These are phyloP conservation scores for Penicillium corylophilum DNA, from an alignment of 2,329 filamentous ascomycete species.

Conservation along the genomic window DNA sequence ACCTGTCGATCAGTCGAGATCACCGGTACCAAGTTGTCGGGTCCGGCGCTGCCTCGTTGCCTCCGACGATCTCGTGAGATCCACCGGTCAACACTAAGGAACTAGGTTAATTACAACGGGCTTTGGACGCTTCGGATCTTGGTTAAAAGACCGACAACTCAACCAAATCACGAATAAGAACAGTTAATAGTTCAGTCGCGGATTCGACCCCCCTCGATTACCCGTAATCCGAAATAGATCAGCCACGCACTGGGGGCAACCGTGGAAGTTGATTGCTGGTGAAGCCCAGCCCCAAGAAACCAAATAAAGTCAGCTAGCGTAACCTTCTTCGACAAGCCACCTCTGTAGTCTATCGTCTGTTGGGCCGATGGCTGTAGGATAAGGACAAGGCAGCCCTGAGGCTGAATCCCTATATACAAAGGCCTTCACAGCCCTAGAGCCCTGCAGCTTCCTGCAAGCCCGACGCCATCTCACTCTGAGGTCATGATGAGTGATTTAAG, in stretches of 20 bases:
- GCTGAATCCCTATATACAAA: conserved; percentile 2
- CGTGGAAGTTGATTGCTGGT: too few species aligned
- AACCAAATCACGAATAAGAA: background rate
- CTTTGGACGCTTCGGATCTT: background rate
- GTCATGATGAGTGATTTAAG: conserved; percentile 12
- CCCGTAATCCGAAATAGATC: background rate
- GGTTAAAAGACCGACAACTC: background rate
- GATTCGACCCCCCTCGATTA: background rate
- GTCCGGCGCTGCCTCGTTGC: background rate
- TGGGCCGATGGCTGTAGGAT: background rate
- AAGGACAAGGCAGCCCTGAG: background rate
- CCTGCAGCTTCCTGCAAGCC: background rate
- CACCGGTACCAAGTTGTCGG: conserved; percentile 1
- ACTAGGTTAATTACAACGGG: background rate
- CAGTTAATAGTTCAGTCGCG: too few species aligned
- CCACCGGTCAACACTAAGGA: background rate
- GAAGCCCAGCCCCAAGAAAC: background rate
- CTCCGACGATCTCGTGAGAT: background rate
- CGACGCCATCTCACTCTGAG: conserved; percentile 10
- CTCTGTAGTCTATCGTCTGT: background rate
- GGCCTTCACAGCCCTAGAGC: too few species aligned
- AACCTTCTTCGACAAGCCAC: conserved; percentile 19
- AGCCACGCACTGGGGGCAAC: too few species aligned
- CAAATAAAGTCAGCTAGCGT: conserved; percentile 21
- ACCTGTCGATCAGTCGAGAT: background rate